Evolutionary conservation across 2,329 filamentous ascomycete species (phyloP).

Genomic region (Calonectria montana): DNA sequence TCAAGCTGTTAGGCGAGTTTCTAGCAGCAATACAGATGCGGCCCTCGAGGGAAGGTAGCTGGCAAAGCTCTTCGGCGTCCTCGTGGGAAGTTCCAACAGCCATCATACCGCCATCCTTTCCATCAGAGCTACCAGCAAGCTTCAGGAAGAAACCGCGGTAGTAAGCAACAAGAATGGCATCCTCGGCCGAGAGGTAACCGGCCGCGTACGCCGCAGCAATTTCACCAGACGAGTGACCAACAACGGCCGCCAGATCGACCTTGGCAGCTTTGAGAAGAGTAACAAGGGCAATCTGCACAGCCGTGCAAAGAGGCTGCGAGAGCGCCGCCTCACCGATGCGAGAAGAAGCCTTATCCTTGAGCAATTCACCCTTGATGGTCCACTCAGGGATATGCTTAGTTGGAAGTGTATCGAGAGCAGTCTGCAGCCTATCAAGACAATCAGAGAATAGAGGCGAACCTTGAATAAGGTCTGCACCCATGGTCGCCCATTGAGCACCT

Average conservation of each 20-base stretch:
- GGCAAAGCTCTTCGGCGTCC: constrained; percentile 21
- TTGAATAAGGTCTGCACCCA: constrained; percentile 44
- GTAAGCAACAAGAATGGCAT: constrained; percentile 41
- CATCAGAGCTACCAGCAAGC: neutral
- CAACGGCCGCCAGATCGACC: constrained; percentile 49
- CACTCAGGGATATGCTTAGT: constrained; percentile 39
- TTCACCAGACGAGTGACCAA: constrained; percentile 63
- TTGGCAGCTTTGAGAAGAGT: constrained; percentile 44
- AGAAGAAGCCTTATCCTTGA: neutral
- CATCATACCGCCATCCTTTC: constrained; percentile 28
- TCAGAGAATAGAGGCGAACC: constrained; percentile 12
- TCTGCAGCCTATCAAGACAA: constrained; percentile 35
- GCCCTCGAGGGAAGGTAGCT: constrained; percentile 26
- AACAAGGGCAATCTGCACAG: constrained; percentile 43
- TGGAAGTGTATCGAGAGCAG: constrained; percentile 31
- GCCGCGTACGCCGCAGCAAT: constrained; percentile 63
- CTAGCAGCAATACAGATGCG: constrained; percentile 39
- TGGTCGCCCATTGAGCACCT: constrained; percentile 48
- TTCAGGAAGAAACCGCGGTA: constrained; percentile 19
- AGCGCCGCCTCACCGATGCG: constrained; percentile 37
- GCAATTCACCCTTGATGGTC: constrained; percentile 20
- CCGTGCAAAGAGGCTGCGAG: constrained; percentile 48
- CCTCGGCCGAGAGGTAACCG: constrained; percentile 49
- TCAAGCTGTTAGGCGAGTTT: constrained; percentile 38
- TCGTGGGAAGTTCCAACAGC: constrained; percentile 37